Conservation (phyloP, 371 early-diverging fungal species). For the Syncephalastrum racemosum region DNA sequence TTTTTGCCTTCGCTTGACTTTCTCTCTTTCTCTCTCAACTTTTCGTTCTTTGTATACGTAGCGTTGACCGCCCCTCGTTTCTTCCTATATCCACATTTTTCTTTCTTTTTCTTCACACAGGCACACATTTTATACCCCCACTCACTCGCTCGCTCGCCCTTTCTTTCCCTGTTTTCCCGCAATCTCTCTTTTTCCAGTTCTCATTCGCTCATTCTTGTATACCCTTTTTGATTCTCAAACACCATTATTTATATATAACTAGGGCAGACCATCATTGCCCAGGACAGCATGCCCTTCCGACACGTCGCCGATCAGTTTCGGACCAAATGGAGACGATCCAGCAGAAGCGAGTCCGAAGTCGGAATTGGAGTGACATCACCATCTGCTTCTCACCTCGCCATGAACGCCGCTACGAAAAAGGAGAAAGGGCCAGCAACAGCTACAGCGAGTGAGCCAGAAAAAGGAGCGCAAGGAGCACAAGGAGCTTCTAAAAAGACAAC, state of each 20-base stretch:
- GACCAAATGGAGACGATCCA: slow-evolving; percentile 37
- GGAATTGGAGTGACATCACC: background rate
- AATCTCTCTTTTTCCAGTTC: slow-evolving; percentile 5
- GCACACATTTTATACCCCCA: background rate
- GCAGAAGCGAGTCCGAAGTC: slow-evolving; percentile 26
- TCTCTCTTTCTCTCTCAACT: slow-evolving; percentile 9
- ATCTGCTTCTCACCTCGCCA: slow-evolving; percentile 1
- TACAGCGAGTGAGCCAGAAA: slow-evolving; percentile 6
- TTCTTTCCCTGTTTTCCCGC: background rate
- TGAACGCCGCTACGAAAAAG: slow-evolving; percentile 1
- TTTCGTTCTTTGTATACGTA: slow-evolving; percentile 10
- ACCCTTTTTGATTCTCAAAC: slow-evolving; percentile 6
- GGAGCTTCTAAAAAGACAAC: slow-evolving; percentile 8
- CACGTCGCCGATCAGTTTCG: slow-evolving; percentile 37
- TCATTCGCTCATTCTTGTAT: slow-evolving; percentile 2
- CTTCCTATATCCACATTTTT: slow-evolving; percentile 2
- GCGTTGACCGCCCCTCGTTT: slow-evolving; percentile 3
- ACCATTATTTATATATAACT: background rate
- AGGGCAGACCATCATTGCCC: slow-evolving; percentile 1
- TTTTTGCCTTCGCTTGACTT: slow-evolving; percentile 4
- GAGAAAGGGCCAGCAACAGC: slow-evolving; percentile 9
- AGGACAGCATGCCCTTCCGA: slow-evolving; percentile 31
- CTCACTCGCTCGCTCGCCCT: slow-evolving; percentile 3
- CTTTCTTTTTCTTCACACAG: slow-evolving; percentile 1
- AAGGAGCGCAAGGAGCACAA: slow-evolving; percentile 6